Percentiles rank a stretch among this genome's conserved stretches.
phyloP scores from a whole-genome alignment of 306 rosid species.

The Malus asiatica region DNA sequence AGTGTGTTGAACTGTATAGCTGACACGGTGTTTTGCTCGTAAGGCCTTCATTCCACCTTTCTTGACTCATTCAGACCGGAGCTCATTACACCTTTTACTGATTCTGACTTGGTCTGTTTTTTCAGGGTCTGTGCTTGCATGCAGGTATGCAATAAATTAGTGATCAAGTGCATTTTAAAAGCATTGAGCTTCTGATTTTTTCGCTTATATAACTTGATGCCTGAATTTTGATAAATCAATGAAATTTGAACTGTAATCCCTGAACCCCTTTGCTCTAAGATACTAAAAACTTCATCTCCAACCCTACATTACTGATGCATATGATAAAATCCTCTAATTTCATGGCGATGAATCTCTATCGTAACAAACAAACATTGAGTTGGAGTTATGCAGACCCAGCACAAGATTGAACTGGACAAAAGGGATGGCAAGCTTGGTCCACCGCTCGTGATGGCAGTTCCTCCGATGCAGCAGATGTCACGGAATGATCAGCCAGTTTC shows the following conservation, averaged over 20 bases:
- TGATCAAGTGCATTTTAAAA: background rate
- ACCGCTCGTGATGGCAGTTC: constrained; percentile 39
- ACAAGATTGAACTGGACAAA: constrained; percentile 70
- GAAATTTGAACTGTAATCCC: background rate
- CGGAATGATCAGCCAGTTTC: constrained; percentile 47
- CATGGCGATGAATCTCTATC: background rate
- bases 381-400: constrained; percentile 60
- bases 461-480: constrained; percentile 61
- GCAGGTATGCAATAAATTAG: constrained; percentile 39
- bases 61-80: background rate
- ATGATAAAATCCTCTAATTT: background rate
- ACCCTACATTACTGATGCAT: background rate
- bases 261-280: background rate
- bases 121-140: constrained; percentile 75
- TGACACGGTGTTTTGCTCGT: constrained; percentile 63
- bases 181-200: background rate
- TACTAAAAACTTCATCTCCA: background rate
- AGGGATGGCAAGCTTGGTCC: constrained; percentile 60
- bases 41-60: constrained; percentile 25
- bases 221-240: background rate
- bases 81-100: constrained; percentile 5
- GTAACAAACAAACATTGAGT: background rate
- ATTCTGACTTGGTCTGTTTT: background rate
- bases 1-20: constrained; percentile 41
- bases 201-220: background rate